phyloP scores from a whole-genome alignment of 306 rosid species.

The Dryas alaskensis region DNA sequence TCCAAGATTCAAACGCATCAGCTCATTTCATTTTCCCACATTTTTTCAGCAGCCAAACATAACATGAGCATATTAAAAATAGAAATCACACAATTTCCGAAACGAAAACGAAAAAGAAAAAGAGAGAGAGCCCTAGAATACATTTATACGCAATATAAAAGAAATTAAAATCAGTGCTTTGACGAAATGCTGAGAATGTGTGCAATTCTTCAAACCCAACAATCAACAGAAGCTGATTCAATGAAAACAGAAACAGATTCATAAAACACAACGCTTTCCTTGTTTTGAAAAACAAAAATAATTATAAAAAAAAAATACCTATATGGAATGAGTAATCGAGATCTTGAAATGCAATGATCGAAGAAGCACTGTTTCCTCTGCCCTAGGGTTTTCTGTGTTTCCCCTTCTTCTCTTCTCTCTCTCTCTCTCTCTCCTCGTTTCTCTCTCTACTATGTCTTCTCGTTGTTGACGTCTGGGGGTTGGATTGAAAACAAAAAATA shows the following conservation, averaged over 20 bases:
- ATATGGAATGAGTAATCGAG: slow-evolving; percentile 52
- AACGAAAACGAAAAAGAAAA: slow-evolving; percentile 6
- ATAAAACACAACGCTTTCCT: slow-evolving; percentile 20
- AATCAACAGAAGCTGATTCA: slow-evolving; percentile 12
- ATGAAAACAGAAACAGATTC: slow-evolving; percentile 34
- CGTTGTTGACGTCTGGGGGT: slow-evolving; percentile 43
- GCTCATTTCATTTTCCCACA: slow-evolving; percentile 13
- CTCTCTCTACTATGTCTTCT: slow-evolving; percentile 40
- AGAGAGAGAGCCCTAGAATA: background rate
- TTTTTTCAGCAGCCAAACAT: slow-evolving; percentile 24
- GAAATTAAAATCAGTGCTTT: slow-evolving; percentile 18
- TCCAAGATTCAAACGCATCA: slow-evolving; percentile 27
- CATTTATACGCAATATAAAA: background rate
- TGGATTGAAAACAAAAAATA: slow-evolving; percentile 25
- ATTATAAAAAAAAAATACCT: slow-evolving; percentile 31
- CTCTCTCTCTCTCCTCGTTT: slow-evolving; percentile 22
- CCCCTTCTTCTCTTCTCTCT: slow-evolving; percentile 9
- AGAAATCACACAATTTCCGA: slow-evolving; percentile 5
- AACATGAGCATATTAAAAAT: slow-evolving; percentile 4
- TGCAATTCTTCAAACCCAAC: slow-evolving; percentile 19
- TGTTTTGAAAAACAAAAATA: background rate
- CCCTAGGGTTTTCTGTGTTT: slow-evolving; percentile 53
- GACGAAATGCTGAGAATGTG: slow-evolving; percentile 24
- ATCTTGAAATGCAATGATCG: slow-evolving; percentile 54
- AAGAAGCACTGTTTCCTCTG: slow-evolving; percentile 31